A percentile compares a stretch with the other conserved stretches of the same genome.
These are phyloP conservation scores for Geosmithia putterillii DNA, from an alignment of 2,329 filamentous ascomycete species.

Conservation along the genomic window DNA sequence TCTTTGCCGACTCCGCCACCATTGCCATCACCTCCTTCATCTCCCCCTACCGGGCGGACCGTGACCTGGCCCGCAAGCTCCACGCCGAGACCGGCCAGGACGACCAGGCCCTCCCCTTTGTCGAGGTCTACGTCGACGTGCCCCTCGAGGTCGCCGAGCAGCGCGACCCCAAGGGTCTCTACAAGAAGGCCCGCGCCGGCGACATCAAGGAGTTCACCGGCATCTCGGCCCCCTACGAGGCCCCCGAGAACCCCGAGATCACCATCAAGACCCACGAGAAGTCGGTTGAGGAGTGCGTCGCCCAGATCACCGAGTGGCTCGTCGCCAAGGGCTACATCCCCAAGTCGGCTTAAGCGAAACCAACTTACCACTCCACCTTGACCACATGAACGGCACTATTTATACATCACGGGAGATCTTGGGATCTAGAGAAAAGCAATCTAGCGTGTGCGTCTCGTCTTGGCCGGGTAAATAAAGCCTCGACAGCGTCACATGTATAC, in stretches of 20 bases:
- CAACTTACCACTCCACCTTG: too few species aligned
- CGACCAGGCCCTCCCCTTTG: constrained; percentile 62
- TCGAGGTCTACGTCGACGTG: constrained; percentile 90
- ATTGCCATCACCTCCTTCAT: constrained; percentile 95
- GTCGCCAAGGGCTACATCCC: constrained; percentile 46
- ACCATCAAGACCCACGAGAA: constrained; percentile 72
- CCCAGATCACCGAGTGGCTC: constrained; percentile 70
- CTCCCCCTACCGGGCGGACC: constrained; percentile 82
- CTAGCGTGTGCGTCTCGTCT: not conserved
- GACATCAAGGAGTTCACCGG: constrained; percentile 97
- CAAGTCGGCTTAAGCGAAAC: constrained; percentile 9
- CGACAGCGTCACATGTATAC: not conserved
- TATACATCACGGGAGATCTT: not conserved
- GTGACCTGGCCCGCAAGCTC: constrained; percentile 67
- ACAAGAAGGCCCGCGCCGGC: constrained; percentile 90
- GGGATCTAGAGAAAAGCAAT: not conserved
- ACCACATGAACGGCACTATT: not conserved
- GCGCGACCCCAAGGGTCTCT: constrained; percentile 92
- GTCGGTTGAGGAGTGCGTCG: constrained; percentile 79
- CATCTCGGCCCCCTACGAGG: constrained; percentile 90
- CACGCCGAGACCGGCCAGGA: constrained; percentile 46
- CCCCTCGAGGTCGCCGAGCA: constrained; percentile 85
- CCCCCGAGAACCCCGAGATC: constrained; percentile 74
- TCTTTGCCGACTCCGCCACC: constrained; percentile 83
- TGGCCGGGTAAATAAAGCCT: not conserved